Base-by-base conservation (phyloP, 75 land plant species). In the Ceratopteris richardii region DNA sequence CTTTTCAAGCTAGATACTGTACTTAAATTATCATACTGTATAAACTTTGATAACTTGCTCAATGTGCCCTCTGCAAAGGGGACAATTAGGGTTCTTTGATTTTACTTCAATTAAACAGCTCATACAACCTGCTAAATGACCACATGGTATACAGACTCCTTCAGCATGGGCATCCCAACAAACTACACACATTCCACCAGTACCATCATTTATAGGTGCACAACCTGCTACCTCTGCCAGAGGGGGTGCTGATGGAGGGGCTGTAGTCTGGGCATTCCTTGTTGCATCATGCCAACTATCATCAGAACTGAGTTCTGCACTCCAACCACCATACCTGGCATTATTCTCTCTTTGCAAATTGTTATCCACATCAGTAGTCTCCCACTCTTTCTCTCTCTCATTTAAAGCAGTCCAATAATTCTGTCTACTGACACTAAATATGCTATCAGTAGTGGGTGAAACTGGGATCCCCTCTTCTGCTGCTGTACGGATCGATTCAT, bases 91-190 rank as follows among this genome's bases (percentile, higher is more conserved):
- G 20, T 77, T 66, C 72, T 94, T 94, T 44, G 48, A 66, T 64
- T 89, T 82, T 59, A 94, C 77, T 42, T 94, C 98, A 51, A 69
- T 76, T 73, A 94, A 70, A 68, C 98, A 94, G 27, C 77, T 62
- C 96, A 94, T 90, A 67, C 98, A 94, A 27, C 98, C 98, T 40
- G 95, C 98, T 76, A 94, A 70, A 37, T 94, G 96, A 0, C 98
- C 98, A 68, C 98, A 94, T 0, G 98, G 98, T 30, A 90, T 70
- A 61, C 98, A 94, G 26, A 83, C 98, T 9, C 81, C 98, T 52
- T 94, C 80, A 29, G 78, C 73, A 54, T 80, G 79, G 43, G 88
- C 88, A 83, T 94, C 98, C 77, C 88, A 80, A 56, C 98, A 94
- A 37, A 94, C 78, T 24, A 86, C 84, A 76, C 98, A 94, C 0